Evolutionary conservation across 2,329 filamentous ascomycete species (phyloP), one percentile per base, ranked within the genome.

Genomic region (Dothistroma pini): DNA sequence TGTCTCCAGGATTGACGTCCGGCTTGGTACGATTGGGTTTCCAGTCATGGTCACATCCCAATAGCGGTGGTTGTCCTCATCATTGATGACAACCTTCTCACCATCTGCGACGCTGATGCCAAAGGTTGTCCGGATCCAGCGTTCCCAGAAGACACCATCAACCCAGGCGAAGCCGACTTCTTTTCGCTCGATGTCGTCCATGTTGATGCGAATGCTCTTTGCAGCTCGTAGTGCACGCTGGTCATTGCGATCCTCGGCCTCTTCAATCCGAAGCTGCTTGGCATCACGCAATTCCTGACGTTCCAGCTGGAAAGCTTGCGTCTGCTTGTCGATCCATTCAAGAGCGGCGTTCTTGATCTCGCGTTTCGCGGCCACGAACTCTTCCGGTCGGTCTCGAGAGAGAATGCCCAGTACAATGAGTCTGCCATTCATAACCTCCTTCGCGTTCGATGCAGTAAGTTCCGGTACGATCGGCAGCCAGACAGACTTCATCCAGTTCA

Each of bases 261-360:
- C 95, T 75, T 99, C 95, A 58, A 99, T 95, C 53, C 93, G 87
- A 65, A 97, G 82, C 75, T 97, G 92, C 80, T 99, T 99, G 5
- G 92, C 88, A 75, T 97, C 93, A 56, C 95, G 88, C 54, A 97
- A 83, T 75, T 96, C 95, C 78, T 97, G 91, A 60, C 93, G 84
- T 77, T 97, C 93, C 16, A 96, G 85, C 75, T 96, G 91, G 81
- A 96, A 97, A 44, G 91, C 83, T 68, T 93, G 88, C 19, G 91
- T 89, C 76, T 97, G 91, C 78, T 96, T 95, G 75, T 97, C 93
- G 85, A 97, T 96, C 93, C 95, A 99, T 75, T 97, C 95, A 63
- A 93, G 84, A 9, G 95, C 95, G 1, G 95, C 95, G 67, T 89
- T 93, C 84, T 97, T 97, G 78, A 99, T 87, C 77, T 99, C 96